These are phyloP conservation scores for Mycena indigotica DNA, from an alignment of 768 basidiomycete genomes.

Conservation along the genomic window DNA sequence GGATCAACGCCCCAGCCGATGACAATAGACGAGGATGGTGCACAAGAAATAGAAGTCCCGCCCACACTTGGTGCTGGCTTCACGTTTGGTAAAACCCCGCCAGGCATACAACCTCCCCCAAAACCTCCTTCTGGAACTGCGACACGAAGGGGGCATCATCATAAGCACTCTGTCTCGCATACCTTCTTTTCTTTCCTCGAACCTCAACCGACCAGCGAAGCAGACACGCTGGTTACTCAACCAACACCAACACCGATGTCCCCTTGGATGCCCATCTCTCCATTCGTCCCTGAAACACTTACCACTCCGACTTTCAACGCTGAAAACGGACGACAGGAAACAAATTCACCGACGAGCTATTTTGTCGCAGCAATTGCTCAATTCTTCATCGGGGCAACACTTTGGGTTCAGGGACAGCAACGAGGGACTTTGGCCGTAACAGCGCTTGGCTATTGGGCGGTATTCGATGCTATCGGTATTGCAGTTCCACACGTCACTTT, in stretches of 20 bases:
- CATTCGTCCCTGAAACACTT: conserved; percentile 40
- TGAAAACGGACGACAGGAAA: conserved; percentile 22
- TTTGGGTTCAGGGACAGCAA: conserved; percentile 92
- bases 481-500: conserved; percentile 35
- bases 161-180: conserved; percentile 92
- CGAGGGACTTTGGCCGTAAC: conserved; percentile 85
- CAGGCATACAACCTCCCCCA: conserved; percentile 42
- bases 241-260: conserved; percentile 65
- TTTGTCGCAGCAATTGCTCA: conserved; percentile 73
- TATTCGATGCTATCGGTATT: conserved; percentile 90
- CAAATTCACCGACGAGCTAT: conserved; percentile 7
- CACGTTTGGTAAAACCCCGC: conserved; percentile 30
- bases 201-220: conserved; percentile 47
- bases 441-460: conserved; percentile 93
- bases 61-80: conserved; percentile 47
- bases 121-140: conserved; percentile 34
- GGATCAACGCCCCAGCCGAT: conserved; percentile 55
- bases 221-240: conserved; percentile 52
- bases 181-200: conserved; percentile 96
- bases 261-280: conserved; percentile 66
- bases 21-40: conserved; percentile 70
- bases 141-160: conserved; percentile 76
- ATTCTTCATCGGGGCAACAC: conserved; percentile 65
- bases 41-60: conserved; percentile 50
- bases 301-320: conserved; percentile 26